Conservation (phyloP, 768 basidiomycete species). For the Thelephora ganbajun region DNA sequence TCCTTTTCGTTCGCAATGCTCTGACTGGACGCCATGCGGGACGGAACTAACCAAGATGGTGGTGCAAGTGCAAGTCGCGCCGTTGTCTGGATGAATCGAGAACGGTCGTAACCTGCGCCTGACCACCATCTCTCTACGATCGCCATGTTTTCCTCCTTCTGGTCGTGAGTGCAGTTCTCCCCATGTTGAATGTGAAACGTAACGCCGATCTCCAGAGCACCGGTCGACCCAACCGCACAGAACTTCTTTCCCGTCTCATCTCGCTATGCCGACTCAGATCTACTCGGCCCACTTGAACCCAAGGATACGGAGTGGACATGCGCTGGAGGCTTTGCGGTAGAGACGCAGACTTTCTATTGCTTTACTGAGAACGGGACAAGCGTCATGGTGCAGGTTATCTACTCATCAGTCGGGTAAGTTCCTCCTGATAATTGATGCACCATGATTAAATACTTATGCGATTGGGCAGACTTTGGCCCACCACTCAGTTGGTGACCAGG, state of each 20-base stretch:
- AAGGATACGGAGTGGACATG: conserved; percentile 78
- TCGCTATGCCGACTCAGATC: conserved; percentile 35
- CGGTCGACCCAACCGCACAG: conserved; percentile 51
- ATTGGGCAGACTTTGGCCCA: conserved; percentile 69
- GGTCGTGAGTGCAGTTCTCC: conserved; percentile 46
- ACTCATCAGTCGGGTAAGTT: conserved; percentile 76
- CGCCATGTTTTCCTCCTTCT: conserved; percentile 65
- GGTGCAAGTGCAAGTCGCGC: too few species aligned
- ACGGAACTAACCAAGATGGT: too few species aligned
- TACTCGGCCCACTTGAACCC: conserved; percentile 62
- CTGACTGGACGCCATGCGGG: too few species aligned
- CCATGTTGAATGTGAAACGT: neutral
- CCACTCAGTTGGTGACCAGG: conserved; percentile 90
- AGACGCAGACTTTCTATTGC: conserved; percentile 84
- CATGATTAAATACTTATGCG: conserved; percentile 2
- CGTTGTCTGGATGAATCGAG: too few species aligned
- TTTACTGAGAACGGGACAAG: conserved; percentile 67
- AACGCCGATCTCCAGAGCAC: conserved; percentile 23
- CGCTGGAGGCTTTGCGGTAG: conserved; percentile 71
- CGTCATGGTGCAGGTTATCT: conserved; percentile 75
- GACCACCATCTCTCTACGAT: conserved; percentile 5
- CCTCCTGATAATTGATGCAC: conserved; percentile 2
- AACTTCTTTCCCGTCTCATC: conserved; percentile 78
- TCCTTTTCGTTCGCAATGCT: conserved; percentile 15
- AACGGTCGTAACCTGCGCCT: too few species aligned